Conservation (phyloP, 2,329 filamentous ascomycete genomes). For the Claviceps citrina region DNA sequence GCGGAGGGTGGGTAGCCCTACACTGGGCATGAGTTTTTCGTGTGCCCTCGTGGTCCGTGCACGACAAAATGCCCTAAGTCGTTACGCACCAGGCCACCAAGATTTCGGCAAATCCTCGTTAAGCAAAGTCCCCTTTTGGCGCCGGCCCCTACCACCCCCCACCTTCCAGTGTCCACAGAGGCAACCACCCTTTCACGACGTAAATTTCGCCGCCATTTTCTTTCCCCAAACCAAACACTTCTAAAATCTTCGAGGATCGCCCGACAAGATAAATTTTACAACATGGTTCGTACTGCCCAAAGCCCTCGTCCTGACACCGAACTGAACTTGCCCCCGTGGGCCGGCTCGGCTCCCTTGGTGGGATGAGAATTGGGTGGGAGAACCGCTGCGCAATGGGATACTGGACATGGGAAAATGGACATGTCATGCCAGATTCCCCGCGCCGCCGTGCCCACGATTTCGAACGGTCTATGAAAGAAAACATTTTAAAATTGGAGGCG, state of each 20-base stretch:
- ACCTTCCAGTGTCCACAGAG: constrained; percentile 16
- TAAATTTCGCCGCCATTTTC: constrained; percentile 13
- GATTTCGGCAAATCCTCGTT: constrained; percentile 24
- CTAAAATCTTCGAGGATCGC: constrained; percentile 52
- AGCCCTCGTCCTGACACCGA: neutral
- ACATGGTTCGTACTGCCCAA: constrained; percentile 42
- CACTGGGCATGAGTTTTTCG: constrained; percentile 9
- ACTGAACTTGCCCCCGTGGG: neutral
- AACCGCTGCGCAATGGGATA: neutral
- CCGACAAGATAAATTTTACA: constrained; percentile 41
- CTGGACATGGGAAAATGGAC: neutral
- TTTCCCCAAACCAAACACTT: constrained; percentile 16
- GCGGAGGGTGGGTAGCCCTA: constrained; percentile 3
- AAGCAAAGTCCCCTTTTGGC: too few species aligned
- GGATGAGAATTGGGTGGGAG: too few species aligned
- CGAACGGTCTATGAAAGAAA: too few species aligned
- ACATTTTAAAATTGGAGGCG: neutral
- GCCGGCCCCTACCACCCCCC: too few species aligned
- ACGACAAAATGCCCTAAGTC: constrained; percentile 29
- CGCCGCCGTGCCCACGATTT: neutral
- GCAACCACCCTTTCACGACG: constrained; percentile 16
- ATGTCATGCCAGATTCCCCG: neutral
- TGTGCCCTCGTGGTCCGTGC: constrained; percentile 29
- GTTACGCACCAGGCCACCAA: constrained; percentile 17
- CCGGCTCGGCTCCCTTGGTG: neutral